Base-by-base conservation (phyloP, 1,139 yeast genomes). In the Geotrichum cucujoidarum region DNA sequence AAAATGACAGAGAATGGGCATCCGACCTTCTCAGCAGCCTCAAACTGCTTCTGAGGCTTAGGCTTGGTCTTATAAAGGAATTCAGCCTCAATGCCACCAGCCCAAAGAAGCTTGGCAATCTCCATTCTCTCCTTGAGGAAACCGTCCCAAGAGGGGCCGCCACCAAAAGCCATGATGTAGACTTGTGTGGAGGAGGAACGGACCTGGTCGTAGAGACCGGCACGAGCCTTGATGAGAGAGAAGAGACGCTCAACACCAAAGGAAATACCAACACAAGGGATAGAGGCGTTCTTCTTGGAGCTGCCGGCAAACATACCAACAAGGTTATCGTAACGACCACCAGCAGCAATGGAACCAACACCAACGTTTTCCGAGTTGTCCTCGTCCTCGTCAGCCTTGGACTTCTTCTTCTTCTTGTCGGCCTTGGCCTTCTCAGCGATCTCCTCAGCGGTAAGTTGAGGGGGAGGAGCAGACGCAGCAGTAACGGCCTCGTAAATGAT, bases 281-380 rank as follows among this genome's bases (percentile, higher is more conserved):
- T 89, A 24, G 92, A 83, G 22, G 74, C 75, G 41, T 77, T 74
- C 66, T 81, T 80, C 70, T 89, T 88, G 43, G 68, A 63, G 10
- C 81, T 76, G 52, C 76, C 76, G 54, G 96, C 83, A 68, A 92
- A 92, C 97, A 92, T 92, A 57, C 96, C 96, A 30, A 92, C 97
- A 55, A 92, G 77, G 60, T 85, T 83, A 67, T 92, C 98, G 68
- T 92, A 92, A 68, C 98, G 86, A 57, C 98, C 98, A 70, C 98
- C 98, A 40, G 96, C 98, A 49, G 96, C 95, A 60, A 92, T 88
- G 7, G 97, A 90, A 25, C 98, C 98, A 45, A 92, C 97, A 60
- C 98, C 98, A 44, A 92, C 97, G 60, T 85, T 88, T 56, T 88
- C 97, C 45, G 95, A 85, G 48, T 95, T 95, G 69, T 92, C 98